A percentile compares a stretch with the other conserved stretches of the same genome.
Evolutionary conservation across 2,329 filamentous ascomycete genomes (phyloP).

Genomic region (Aspergillus puulaauensis): DNA sequence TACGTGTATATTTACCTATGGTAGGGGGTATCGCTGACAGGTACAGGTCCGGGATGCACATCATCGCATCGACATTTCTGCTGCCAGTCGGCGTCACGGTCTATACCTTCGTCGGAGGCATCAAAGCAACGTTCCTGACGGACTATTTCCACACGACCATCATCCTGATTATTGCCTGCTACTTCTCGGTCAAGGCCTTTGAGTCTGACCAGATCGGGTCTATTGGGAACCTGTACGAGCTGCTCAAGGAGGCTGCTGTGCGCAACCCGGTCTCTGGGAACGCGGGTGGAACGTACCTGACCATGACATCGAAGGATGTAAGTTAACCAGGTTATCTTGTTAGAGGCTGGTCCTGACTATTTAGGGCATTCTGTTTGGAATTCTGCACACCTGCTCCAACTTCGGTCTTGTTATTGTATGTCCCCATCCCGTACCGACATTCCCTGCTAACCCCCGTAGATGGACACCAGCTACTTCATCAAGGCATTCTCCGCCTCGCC

Average conservation of each 20-base stretch:
- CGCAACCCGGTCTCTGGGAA: slow-evolving; percentile 53
- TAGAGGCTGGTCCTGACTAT: neutral
- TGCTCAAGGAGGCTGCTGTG: slow-evolving; percentile 47
- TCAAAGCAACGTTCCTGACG: slow-evolving; percentile 48
- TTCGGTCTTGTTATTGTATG: slow-evolving; percentile 52
- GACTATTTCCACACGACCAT: slow-evolving; percentile 57
- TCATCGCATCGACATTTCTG: slow-evolving; percentile 52
- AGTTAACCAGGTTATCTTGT: neutral
- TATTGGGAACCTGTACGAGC: slow-evolving; percentile 50
- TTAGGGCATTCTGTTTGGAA: slow-evolving; percentile 52
- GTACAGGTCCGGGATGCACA: slow-evolving; percentile 50
- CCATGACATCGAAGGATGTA: slow-evolving; percentile 53
- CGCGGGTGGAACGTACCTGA: slow-evolving; percentile 54
- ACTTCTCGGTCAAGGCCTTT: slow-evolving; percentile 50
- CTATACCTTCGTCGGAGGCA: slow-evolving; percentile 42
- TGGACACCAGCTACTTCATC: slow-evolving; percentile 56
- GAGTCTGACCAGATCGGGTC: slow-evolving; percentile 50
- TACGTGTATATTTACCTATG: slow-evolving; percentile 8
- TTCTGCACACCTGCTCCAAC: slow-evolving; percentile 50
- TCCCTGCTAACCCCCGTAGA: slow-evolving; percentile 23
- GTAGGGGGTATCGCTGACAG: neutral
- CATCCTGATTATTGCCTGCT: slow-evolving; percentile 53
- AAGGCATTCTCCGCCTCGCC: slow-evolving; percentile 53
- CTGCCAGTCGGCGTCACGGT: slow-evolving; percentile 40
- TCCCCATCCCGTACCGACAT: neutral